phyloP scores from a whole-genome alignment of 2,329 filamentous ascomycete genomes.

The Cladosporium sphaerospermum region DNA sequence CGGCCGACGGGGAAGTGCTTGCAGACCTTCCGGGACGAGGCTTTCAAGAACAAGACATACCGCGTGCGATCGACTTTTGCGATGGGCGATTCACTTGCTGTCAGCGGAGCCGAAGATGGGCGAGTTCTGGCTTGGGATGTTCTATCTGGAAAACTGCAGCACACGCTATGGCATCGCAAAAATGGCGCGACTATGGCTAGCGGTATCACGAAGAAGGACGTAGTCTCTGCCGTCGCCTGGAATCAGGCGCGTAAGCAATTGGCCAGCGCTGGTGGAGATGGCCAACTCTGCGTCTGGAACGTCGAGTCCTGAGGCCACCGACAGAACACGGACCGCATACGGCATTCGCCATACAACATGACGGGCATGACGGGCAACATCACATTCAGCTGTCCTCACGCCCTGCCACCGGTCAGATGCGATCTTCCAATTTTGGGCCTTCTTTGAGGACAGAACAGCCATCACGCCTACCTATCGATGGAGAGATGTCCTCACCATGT shows the following conservation, averaged over 20 bases:
- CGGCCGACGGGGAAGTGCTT: conserved; percentile 66
- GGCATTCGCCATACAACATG: neutral
- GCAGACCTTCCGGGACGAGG: conserved; percentile 58
- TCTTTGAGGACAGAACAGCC: too few relatives aligned
- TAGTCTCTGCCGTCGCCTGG: conserved; percentile 44
- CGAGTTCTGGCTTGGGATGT: conserved; percentile 78
- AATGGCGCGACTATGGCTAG: conserved; percentile 17
- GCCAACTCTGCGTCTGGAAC: conserved; percentile 33
- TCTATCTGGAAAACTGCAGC: conserved; percentile 61
- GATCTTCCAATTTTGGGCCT: too few relatives aligned
- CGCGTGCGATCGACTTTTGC: conserved; percentile 73
- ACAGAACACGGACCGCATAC: neutral
- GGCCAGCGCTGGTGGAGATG: conserved; percentile 46
- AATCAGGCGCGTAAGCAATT: conserved; percentile 42
- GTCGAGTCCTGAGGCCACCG: conserved; percentile 2
- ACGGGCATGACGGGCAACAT: too few relatives aligned
- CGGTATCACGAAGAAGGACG: conserved; percentile 39
- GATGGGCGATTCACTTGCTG: conserved; percentile 66
- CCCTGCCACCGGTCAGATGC: too few relatives aligned
- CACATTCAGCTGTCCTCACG: too few relatives aligned
- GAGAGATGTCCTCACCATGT: too few relatives aligned
- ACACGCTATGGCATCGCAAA: conserved; percentile 48
- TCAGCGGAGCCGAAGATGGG: conserved; percentile 76
- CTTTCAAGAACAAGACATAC: conserved; percentile 60
- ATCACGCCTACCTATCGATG: too few relatives aligned